Evolutionary conservation across 495 filamentous ascomycete species (phyloP).

Genomic region (Tuber microsphaerosporum): DNA sequence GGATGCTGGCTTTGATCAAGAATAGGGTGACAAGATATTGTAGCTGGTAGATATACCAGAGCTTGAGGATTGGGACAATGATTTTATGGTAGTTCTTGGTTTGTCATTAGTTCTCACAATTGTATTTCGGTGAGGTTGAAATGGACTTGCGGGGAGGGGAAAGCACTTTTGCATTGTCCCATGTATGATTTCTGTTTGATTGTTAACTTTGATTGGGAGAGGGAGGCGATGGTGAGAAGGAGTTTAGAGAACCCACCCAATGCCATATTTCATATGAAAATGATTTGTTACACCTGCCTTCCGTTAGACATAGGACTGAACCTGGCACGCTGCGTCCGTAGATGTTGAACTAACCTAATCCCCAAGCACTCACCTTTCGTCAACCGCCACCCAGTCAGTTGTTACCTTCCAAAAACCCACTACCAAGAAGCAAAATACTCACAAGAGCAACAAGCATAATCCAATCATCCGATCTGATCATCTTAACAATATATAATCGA

Average conservation of each 20-base stretch:
- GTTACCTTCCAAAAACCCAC: neutral
- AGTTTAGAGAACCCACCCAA: constrained; percentile 13
- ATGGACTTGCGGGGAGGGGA: neutral
- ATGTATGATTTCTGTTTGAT: constrained; percentile 1
- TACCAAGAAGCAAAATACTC: constrained; percentile 3
- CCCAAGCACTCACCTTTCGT: constrained; percentile 17
- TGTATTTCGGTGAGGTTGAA: neutral
- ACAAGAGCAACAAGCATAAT: constrained; percentile 30
- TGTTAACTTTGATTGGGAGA: neutral
- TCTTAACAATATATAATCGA: constrained; percentile 17
- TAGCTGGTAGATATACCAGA: constrained; percentile 36
- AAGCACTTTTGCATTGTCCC: constrained; percentile 6
- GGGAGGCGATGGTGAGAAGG: neutral
- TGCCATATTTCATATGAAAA: constrained; percentile 32
- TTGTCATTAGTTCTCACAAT: neutral
- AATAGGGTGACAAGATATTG: constrained; percentile 27
- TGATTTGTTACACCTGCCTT: constrained; percentile 16
- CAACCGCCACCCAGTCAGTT: neutral
- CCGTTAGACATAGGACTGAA: neutral
- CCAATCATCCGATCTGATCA: constrained; percentile 27
- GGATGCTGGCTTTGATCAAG: constrained; percentile 39
- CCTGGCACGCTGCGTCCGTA: neutral
- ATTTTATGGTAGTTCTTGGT: constrained; percentile 7
- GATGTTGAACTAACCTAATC: constrained; percentile 9
- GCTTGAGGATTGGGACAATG: constrained; percentile 23